Evolutionary conservation across 306 rosid genomes (phyloP).

Genomic region (Delonix regia): DNA sequence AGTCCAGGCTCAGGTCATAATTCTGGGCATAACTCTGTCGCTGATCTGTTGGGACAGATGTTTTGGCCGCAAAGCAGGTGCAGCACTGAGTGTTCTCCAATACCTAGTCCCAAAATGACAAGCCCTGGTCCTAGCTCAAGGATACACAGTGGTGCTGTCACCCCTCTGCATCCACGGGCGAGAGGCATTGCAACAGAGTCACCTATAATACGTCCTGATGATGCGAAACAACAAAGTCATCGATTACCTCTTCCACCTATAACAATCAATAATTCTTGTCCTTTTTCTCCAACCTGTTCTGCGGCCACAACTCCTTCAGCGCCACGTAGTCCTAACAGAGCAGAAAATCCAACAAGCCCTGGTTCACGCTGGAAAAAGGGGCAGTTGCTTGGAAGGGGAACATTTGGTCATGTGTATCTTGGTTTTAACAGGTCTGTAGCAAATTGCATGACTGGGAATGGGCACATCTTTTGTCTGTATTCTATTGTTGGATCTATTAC

Average conservation of each 20-base stretch:
- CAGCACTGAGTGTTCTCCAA: conserved; percentile 84
- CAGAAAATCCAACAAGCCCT: conserved; percentile 75
- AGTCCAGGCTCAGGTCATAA: conserved; percentile 85
- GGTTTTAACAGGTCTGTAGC: conserved; percentile 83
- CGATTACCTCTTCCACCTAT: conserved; percentile 88
- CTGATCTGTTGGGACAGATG: conserved; percentile 61
- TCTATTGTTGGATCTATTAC: conserved; percentile 23
- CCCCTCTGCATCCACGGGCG: conserved; percentile 82
- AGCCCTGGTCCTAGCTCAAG: conserved; percentile 91
- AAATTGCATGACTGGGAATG: conserved; percentile 33
- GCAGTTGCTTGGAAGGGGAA: conserved; percentile 86
- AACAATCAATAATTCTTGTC: conserved; percentile 51
- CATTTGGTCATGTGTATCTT: conserved; percentile 93
- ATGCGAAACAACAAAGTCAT: conserved; percentile 69
- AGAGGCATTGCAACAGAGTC: conserved; percentile 58
- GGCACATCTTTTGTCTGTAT: conserved; percentile 34
- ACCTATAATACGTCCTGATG: conserved; percentile 63
- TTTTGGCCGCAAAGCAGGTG: conserved; percentile 64
- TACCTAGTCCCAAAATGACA: conserved; percentile 76
- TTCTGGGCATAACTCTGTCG: conserved; percentile 78
- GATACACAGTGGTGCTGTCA: conserved; percentile 85
- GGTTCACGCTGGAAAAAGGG: conserved; percentile 94
- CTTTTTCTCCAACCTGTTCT: conserved; percentile 80
- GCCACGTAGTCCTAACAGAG: conserved; percentile 84
- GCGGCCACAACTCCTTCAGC: conserved; percentile 85